Evolutionary conservation across 768 basidiomycete species (phyloP).

Genomic region (Amanita fuliginea): DNA sequence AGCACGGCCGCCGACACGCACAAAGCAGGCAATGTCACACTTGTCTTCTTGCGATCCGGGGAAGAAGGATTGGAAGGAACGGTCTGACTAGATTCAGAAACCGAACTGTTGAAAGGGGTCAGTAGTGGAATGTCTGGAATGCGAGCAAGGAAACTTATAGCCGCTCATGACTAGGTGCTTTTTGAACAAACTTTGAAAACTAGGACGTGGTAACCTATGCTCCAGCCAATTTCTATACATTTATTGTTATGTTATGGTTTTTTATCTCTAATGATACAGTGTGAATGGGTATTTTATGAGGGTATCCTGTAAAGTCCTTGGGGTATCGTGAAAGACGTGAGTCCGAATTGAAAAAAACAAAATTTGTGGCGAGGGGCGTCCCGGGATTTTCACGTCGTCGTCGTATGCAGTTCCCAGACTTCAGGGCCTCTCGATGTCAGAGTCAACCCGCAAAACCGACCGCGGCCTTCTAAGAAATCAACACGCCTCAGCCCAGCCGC

Average conservation of each 20-base stretch:
- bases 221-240: not conserved
- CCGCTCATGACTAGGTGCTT: slow-evolving; percentile 55
- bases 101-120: slow-evolving; percentile 50
- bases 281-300: not conserved
- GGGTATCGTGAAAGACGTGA: not conserved
- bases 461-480: slow-evolving; percentile 37
- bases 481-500: slow-evolving; percentile 40
- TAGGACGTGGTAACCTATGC: slow-evolving; percentile 25
- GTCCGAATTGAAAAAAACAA: not conserved
- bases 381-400: slow-evolving; percentile 2
- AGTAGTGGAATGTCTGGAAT: slow-evolving; percentile 3
- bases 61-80: slow-evolving; percentile 92
- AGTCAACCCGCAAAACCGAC: slow-evolving; percentile 30
- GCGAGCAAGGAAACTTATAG: slow-evolving; percentile 39
- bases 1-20: not conserved
- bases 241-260: not conserved
- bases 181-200: slow-evolving; percentile 11
- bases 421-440: slow-evolving; percentile 2
- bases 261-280: not conserved
- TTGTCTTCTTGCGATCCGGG: slow-evolving; percentile 96
- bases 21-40: slow-evolving; percentile 2
- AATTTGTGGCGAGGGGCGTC: not conserved
- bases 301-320: not conserved
- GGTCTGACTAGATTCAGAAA: slow-evolving; percentile 97
- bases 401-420: slow-evolving; percentile 7